These are phyloP conservation scores for Claviceps monticola DNA, from an alignment of 2,329 filamentous ascomycete species.

Conservation along the genomic window DNA sequence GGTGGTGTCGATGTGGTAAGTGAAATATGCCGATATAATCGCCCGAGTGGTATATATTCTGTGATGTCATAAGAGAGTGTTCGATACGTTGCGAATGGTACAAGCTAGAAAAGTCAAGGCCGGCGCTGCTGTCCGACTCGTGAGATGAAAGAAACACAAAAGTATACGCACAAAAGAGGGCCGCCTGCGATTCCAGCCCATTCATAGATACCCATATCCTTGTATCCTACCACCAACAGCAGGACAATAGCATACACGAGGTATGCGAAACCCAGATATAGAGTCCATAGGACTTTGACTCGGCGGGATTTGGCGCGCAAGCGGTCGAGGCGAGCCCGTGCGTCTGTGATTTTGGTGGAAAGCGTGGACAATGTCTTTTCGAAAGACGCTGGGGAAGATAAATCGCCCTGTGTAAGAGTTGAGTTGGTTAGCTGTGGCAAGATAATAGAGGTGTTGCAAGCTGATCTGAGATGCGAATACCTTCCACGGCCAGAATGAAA, in stretches of 20 bases:
- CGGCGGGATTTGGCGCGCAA: slow-evolving; percentile 61
- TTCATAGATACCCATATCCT: slow-evolving; percentile 62
- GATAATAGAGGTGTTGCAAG: background rate
- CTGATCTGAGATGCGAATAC: background rate
- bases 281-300: slow-evolving; percentile 71
- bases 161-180: slow-evolving; percentile 52
- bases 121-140: too few species aligned
- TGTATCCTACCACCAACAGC: slow-evolving; percentile 71
- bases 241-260: slow-evolving; percentile 74
- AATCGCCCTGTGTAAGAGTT: slow-evolving; percentile 44
- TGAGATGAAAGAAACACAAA: too few species aligned
- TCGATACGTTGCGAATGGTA: too few species aligned
- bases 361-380: slow-evolving; percentile 80
- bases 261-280: slow-evolving; percentile 85
- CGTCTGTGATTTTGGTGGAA: slow-evolving; percentile 66
- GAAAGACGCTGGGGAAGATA: slow-evolving; percentile 77
- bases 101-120: background rate
- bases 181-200: slow-evolving; percentile 67
- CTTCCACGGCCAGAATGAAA: slow-evolving; percentile 13
- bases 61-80: slow-evolving; percentile 3
- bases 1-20: slow-evolving; percentile 62
- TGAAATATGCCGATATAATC: slow-evolving; percentile 56
- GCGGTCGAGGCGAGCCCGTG: slow-evolving; percentile 59
- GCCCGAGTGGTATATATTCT: slow-evolving; percentile 72
- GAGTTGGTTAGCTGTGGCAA: slow-evolving; percentile 3